Percentiles rank a stretch among this genome's conserved stretches.
phyloP scores from a whole-genome alignment of 257 asterid species.

The Solanum sejunctum region DNA sequence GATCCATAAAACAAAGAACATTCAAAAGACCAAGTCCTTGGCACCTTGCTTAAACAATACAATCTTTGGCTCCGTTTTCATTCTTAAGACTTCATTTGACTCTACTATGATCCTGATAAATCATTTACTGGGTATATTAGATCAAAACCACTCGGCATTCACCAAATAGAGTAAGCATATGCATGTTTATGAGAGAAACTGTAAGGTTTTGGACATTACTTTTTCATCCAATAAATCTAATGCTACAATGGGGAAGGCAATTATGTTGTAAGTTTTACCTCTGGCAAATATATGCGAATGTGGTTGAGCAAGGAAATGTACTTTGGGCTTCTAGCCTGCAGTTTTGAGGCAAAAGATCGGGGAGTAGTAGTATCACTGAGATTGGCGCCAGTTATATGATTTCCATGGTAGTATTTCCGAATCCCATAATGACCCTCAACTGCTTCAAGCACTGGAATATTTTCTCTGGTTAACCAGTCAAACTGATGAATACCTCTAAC shows the following conservation, averaged over 20 bases:
- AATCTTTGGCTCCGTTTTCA: background rate
- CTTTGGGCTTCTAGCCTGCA: slow-evolving; percentile 91
- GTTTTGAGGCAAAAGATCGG: slow-evolving; percentile 67
- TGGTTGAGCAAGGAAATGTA: slow-evolving; percentile 91
- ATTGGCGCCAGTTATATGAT: slow-evolving; percentile 69
- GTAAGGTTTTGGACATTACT: background rate
- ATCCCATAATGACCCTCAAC: slow-evolving; percentile 73
- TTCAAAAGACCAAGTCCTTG: background rate
- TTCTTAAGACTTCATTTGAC: background rate
- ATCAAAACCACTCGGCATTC: background rate
- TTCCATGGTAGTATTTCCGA: slow-evolving; percentile 84
- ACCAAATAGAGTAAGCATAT: background rate
- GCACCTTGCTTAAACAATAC: background rate
- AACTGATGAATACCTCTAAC: slow-evolving; percentile 94
- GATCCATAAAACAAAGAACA: background rate
- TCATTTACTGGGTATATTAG: background rate
- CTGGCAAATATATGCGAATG: slow-evolving; percentile 91
- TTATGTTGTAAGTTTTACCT: slow-evolving; percentile 34
- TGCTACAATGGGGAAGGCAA: background rate
- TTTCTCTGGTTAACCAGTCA: slow-evolving; percentile 96
- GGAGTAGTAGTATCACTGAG: slow-evolving; percentile 75
- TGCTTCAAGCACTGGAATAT: slow-evolving; percentile 95
- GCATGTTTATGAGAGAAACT: background rate
- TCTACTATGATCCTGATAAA: background rate
- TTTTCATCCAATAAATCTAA: background rate